Evolutionary conservation across 2,329 filamentous ascomycete genomes (phyloP), one percentile per base, ranked within the genome.

Genomic region (Rasamsonia emersonii): DNA sequence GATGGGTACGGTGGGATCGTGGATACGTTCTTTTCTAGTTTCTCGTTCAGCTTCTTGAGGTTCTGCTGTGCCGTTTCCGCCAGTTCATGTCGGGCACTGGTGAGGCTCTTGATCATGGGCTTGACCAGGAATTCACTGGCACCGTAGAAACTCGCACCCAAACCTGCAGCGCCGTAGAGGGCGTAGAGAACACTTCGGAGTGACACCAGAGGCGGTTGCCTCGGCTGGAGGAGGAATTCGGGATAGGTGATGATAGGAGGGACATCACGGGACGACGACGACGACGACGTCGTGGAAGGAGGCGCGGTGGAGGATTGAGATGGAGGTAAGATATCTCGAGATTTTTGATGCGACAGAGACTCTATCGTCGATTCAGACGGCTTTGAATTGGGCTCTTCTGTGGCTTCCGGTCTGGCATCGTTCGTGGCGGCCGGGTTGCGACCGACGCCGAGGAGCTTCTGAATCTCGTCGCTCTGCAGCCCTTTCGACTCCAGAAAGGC

Each of bases 401-500:
- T 23, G 18, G 35, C 40, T 19, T 47, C 38, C 24, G 42, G 18
- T 26, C 39, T 18, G 34, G 36, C 24, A 20, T 26, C 14, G 34
- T 19, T 14, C 10, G 28, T 18, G 9, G 23, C 36, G 35, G 56
- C 50, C 9, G 42, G 30, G 27, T 58, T 61, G 38, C 48, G 51
- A 32, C 55, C 53, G 27, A 56, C 40, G 18, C 55, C 64, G 40
- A 94, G 60, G 5, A 93, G 64, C 30, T 65, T 63, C 43, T 83
- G 65, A 39, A 93, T 84, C 39, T 89, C 77, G 18, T 70, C 66
- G 4, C 71, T 62, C 3, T 61, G 62, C 5, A 94, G 63, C 3
- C 84, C 84, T 55, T 95, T 95, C 30, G 74, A 75, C 49, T 78
- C 71, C 2, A 95, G 63, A 45, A 94, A 94, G 5, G 73, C 71